phyloP scores from a whole-genome alignment of 2,329 filamentous ascomycete species.

The Colletotrichum sp. region DNA sequence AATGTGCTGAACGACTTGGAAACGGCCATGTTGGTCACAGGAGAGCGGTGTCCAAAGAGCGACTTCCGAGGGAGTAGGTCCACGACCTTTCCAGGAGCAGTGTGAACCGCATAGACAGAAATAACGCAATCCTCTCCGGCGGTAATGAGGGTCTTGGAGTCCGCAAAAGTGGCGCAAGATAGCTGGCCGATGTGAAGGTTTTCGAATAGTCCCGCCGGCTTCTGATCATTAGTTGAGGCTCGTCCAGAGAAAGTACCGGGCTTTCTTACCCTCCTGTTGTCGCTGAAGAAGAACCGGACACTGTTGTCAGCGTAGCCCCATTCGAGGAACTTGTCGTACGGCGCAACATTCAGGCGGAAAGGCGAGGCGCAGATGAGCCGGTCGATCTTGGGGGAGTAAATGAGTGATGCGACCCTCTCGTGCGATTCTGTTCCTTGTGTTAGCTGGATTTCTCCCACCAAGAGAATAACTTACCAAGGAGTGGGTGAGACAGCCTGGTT shows the following conservation, averaged over 20 bases:
- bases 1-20: slow-evolving; percentile 89
- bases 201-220: slow-evolving; percentile 85
- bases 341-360: slow-evolving; percentile 86
- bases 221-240: slow-evolving; percentile 29
- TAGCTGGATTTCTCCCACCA: not conserved
- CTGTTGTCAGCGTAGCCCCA: slow-evolving; percentile 96
- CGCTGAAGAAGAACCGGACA: slow-evolving; percentile 86
- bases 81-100: slow-evolving; percentile 68
- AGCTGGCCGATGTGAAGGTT: slow-evolving; percentile 93
- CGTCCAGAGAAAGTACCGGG: not conserved
- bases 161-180: slow-evolving; percentile 82
- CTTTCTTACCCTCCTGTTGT: slow-evolving; percentile 71
- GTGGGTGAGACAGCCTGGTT: slow-evolving; percentile 77
- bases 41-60: slow-evolving; percentile 87
- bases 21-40: slow-evolving; percentile 82
- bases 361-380: slow-evolving; percentile 83
- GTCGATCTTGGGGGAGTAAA: slow-evolving; percentile 80
- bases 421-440: slow-evolving; percentile 57
- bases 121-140: slow-evolving; percentile 92
- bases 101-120: slow-evolving; percentile 78
- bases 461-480: slow-evolving; percentile 61
- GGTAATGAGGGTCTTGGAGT: slow-evolving; percentile 89
- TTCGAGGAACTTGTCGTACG: slow-evolving; percentile 91
- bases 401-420: slow-evolving; percentile 80
- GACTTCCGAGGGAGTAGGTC: slow-evolving; percentile 81